Conservation (phyloP, 768 basidiomycete genomes). For the Erythrobasidium yunnanense region DNA sequence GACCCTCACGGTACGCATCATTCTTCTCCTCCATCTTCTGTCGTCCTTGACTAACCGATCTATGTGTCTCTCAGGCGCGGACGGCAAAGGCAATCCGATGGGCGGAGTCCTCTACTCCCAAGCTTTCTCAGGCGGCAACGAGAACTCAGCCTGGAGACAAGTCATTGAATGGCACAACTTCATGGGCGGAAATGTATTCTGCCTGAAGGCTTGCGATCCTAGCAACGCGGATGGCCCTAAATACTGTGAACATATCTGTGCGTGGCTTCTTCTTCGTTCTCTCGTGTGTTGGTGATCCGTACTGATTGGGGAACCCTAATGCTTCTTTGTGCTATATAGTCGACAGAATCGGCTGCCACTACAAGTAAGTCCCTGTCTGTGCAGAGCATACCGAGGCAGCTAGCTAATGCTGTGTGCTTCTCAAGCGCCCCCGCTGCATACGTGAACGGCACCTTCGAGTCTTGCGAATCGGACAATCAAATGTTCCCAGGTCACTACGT, state of each 20-base stretch:
- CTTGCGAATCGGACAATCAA: constrained; percentile 59
- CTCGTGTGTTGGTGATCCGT: too few relatives aligned
- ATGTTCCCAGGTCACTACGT: constrained; percentile 47
- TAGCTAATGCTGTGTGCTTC: too few relatives aligned
- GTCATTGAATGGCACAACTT: constrained; percentile 61
- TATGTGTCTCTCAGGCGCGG: too few relatives aligned
- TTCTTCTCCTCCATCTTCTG: too few relatives aligned
- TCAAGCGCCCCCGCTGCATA: constrained; percentile 53
- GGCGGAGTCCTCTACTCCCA: constrained; percentile 13
- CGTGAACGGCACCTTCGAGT: constrained; percentile 51
- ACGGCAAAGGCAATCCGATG: constrained; percentile 55
- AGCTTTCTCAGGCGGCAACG: constrained; percentile 35
- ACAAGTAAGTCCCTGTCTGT: constrained; percentile 47
- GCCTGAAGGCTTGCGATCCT: constrained; percentile 59
- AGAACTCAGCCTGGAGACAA: constrained; percentile 43
- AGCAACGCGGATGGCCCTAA: constrained; percentile 38
- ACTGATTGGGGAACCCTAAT: too few relatives aligned
- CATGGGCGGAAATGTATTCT: constrained; percentile 47
- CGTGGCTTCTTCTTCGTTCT: too few relatives aligned
- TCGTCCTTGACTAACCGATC: too few relatives aligned
- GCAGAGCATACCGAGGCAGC: background rate
- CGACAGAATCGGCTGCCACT: too few relatives aligned
- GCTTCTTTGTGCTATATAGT: too few relatives aligned
- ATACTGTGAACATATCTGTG: constrained; percentile 59
- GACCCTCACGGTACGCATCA: too few relatives aligned